These are phyloP conservation scores for Colletotrichum nymphaeae DNA, from an alignment of 2,329 filamentous ascomycete genomes.

Conservation along the genomic window DNA sequence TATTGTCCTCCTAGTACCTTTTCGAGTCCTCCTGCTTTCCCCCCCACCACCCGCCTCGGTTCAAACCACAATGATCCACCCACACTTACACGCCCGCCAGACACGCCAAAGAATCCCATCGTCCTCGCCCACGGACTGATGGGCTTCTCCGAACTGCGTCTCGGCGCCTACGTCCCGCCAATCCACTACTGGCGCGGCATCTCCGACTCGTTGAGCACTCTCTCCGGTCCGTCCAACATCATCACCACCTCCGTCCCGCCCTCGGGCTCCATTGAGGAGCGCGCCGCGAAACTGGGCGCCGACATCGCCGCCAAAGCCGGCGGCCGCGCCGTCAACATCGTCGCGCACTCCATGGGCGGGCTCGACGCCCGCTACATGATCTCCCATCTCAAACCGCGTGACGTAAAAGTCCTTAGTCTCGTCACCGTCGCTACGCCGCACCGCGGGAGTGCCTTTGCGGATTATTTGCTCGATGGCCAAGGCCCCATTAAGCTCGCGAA, in stretches of 20 bases:
- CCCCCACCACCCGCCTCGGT: neutral
- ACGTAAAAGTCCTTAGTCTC: constrained; percentile 60
- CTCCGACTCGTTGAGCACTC: constrained; percentile 63
- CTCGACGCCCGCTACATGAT: constrained; percentile 76
- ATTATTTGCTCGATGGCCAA: constrained; percentile 61
- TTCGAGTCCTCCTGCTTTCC: neutral
- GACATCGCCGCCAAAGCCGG: constrained; percentile 61
- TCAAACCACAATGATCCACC: constrained; percentile 12
- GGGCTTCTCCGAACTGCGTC: constrained; percentile 69
- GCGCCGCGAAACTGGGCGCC: constrained; percentile 66
- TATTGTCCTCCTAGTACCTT: neutral
- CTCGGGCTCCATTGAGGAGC: constrained; percentile 69
- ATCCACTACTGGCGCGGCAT: constrained; percentile 76
- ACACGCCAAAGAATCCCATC: constrained; percentile 69
- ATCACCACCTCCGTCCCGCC: constrained; percentile 72
- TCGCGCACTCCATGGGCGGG: constrained; percentile 77
- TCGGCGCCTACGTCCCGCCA: constrained; percentile 63
- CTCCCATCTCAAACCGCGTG: constrained; percentile 60
- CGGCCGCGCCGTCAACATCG: constrained; percentile 77
- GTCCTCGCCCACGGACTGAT: constrained; percentile 75
- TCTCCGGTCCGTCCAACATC: constrained; percentile 65
- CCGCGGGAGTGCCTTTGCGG: constrained; percentile 66
- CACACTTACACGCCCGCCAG: constrained; percentile 44
- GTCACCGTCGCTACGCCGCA: constrained; percentile 67
- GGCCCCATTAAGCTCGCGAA: constrained; percentile 62